Base-by-base conservation (phyloP, 2,329 filamentous ascomycete genomes). In the Beauveria scarabaeidicola region DNA sequence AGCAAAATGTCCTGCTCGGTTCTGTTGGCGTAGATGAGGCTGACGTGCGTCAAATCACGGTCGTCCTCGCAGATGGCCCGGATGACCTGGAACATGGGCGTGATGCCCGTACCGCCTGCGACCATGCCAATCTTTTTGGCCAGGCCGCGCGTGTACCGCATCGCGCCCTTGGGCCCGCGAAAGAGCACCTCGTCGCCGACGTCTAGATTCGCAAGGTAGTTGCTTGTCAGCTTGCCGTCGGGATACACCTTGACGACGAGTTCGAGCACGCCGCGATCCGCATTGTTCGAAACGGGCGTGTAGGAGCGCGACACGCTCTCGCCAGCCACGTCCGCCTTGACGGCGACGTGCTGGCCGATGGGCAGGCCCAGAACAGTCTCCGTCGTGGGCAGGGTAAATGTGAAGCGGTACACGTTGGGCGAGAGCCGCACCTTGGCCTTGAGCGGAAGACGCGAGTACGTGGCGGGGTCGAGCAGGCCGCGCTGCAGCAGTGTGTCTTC, bases 31-130 rank as follows among this genome's bases (percentile, higher is more conserved):
- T 85, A 86, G 32, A 87, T 69, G 5, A 87, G 71, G 48, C 73
- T 79, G 46, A 86, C 69, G 63, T 81, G 70, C 0, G 85, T 87
- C 1, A 73, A 74, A 10, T 58, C 85, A 7, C 69, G 71, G n/a
- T 78, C 73, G 58, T 86, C 80, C 65, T 86, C 83, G 65, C 82
- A 84, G 59, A 87, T 84, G 47, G 82, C 82, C 4, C 83, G 79
- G 65, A 87, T 85, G 7, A 87, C 69, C 66, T 87, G 83, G 58
- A 66, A 73, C 69, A 73, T 70, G 36, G 55, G 55, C 23, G 55
- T 58, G 11, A 72, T 71, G 11, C 70, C 71, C 0, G 71, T 72
- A 7, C 70, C 70, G 0, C 81, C 81, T 1, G 79, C 80, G 1
- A 84, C 66, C 81, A 84, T 83, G 59, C 80, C 80, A 44, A 84